Evolutionary conservation across 192 early-diverging fungal species (phyloP).

Genomic region (Thoreauomyces humboldtii): DNA sequence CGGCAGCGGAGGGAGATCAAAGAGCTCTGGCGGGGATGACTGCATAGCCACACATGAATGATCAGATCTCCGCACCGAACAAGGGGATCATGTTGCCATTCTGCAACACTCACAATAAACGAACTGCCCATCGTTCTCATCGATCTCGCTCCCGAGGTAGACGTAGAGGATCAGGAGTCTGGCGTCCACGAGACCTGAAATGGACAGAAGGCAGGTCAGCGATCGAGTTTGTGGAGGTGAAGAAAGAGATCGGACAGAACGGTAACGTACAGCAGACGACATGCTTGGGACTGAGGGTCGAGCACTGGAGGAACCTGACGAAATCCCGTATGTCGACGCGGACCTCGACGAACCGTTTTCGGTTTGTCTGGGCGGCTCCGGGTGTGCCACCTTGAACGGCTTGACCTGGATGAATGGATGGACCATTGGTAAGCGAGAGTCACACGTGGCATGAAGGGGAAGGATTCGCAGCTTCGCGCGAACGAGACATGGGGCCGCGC

Average conservation of each 20-base stretch:
- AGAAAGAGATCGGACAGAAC: background rate
- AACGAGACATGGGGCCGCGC: no score
- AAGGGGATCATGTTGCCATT: no score
- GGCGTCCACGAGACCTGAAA: conserved; percentile 22
- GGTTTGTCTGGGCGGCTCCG: conserved; percentile 23
- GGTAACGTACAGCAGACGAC: conserved; percentile 69
- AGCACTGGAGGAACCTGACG: conserved; percentile 72
- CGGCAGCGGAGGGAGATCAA: no score
- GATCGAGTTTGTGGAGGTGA: background rate
- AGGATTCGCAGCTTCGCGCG: conserved; percentile 27
- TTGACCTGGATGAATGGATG: conserved; percentile 36
- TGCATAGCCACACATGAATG: no score
- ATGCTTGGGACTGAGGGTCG: conserved; percentile 72
- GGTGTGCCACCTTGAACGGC: conserved; percentile 23
- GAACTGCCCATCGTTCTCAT: conserved; percentile 28
- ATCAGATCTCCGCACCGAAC: no score
- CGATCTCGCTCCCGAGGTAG: conserved; percentile 24
- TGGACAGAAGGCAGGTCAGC: background rate
- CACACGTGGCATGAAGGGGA: background rate
- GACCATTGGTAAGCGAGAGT: conserved; percentile 22
- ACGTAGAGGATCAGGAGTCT: conserved; percentile 26
- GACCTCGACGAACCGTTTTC: conserved; percentile 60
- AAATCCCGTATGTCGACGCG: conserved; percentile 72
- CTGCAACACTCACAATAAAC: conserved; percentile 26
- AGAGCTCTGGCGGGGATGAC: no score